Evolutionary conservation across 805 yeast genomes (phyloP), one percentile per base, ranked within the genome.

Genomic region (Peterozyma toletana): DNA sequence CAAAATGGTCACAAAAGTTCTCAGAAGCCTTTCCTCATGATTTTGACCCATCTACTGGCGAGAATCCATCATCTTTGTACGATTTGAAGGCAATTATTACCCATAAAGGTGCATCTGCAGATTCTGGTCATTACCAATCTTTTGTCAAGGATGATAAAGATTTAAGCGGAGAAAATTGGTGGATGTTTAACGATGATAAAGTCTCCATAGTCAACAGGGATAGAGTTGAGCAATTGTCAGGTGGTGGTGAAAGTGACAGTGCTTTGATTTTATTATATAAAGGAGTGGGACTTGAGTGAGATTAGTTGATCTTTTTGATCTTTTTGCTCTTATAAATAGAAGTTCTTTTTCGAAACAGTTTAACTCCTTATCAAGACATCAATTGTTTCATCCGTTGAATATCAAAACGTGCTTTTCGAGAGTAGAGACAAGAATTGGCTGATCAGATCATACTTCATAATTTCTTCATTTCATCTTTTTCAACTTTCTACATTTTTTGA

Each of bases 241-340:
- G 99, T 37, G 99, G 99, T 45, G 97, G 98, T 46, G 99, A 95
- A 67, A 80, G 96, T 53, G 99, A 93, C 63, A 81, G 93, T 56
- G 99, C 99, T 2, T 75, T 93, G 62, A 82, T 93, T 44, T 72
- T 91, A 52, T 66, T 93, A 44, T 93, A 93, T 69, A 83, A 83
- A 59, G 95, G 88, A 6, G 77, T 83, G 50, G 95, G 91, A 15
- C 66, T 83, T 51, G 73, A 64, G 38, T 56, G 47, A 44, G 27
- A 21, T 7, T 5, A 21, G 27, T n/a, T 21, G n/a, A 13, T 33
- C n/a, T 14, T 33, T 13, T 33, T 33, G n/a, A 33, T 33, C 5
- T 33, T 33, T 33, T 33, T 13, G 15, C 9, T 10, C 11, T 30
- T 30, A 30, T 10, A 33, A 33, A 13, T 33, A 5, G 9, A 7